Evolutionary conservation across 176 grass and related monocot species (phyloP), one percentile per base, ranked within the genome.

Genomic region (Zea luxurians): DNA sequence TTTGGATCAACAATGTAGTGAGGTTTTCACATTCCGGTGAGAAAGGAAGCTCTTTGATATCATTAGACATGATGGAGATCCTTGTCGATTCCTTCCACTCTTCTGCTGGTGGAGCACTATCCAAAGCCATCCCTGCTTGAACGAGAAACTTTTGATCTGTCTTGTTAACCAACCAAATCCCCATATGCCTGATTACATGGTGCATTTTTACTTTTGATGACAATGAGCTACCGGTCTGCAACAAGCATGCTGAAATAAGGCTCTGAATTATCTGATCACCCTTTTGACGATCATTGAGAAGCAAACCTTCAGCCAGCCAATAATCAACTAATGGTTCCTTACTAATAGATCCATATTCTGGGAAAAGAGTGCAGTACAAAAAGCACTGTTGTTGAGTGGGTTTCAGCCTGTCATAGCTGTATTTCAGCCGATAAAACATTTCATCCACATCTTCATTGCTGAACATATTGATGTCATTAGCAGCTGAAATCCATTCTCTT

Each of bases 61-160:
- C 78, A 84, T 97, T 97, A 62, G 62, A 88, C 90, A 93, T 97
- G 6, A 97, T 76, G 17, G 93, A 97, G 57, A 97, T 89, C 73
- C 85, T 84, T 46, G 74, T 80, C 48, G 13, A 55, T 20, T 68
- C 65, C 62, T 73, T 49, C 88, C 80, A 93, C 5, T 73, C 37
- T 55, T 17, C 16, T 21, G 37, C 70, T 76, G 75, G 4, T 42
- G 90, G 90, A 77, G 85, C 88, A 42, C 37, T 69, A 55, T 90
- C 74, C 70, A 89, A 76, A 17, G 72, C 85, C 74, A 79, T 64
- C 48, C 93, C 90, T 6, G 93, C 66, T 72, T 59, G 41, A 50
- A 84, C 83, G 2, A 97, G 80, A 76, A 93, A 88, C 1, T 60
- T 86, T 21, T 34, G 35, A 45, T 84, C 44, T 74, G 81, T 61